Base-by-base conservation (phyloP, 192 early-diverging fungal genomes). In the Thoreauomyces humboldtii region DNA sequence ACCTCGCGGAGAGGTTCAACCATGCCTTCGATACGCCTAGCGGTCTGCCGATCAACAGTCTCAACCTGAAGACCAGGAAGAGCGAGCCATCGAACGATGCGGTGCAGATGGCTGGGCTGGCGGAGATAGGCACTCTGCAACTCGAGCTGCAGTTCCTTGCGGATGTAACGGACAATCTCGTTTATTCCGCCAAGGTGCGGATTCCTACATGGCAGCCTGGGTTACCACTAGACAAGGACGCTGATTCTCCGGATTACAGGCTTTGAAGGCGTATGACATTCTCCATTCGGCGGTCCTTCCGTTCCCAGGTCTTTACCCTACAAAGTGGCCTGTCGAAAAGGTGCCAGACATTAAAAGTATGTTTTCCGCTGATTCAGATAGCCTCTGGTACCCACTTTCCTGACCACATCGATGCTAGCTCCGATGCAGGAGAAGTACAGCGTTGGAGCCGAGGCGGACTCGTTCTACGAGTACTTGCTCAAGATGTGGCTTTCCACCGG, bases 21-120 rank as follows among this genome's bases (percentile, higher is more conserved):
- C 88, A 88, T 6, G 95, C 93, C 0, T 98, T 98, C 72, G 81
- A 87, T 12, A 87, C 91, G n/a, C 84, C 83, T 4, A 88, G 80
- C 4, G 91, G 89, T 5, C 77, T 92, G 17, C 94, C 96, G 6
- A 87, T 79, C 68, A 62, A 70, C 38, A 56, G 71, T 71, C 76
- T 89, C 17, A 92, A 93, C 71, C 70, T 97, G 22, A 80, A 81
- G 1, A 55, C 7, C 14, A n/a, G n/a, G n/a, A 43, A 57, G 42
- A 0, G 3, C 4, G 50, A 19, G 19, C 17, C 14, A 11, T 15
- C 24, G 31, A 19, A 25, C 24, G 51, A 41, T 31, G 45, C 36
- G 25, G 24, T 21, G 1, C n/a, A n/a, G n/a, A n/a, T n/a, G n/a
- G 50, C 50, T 4, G 50, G 50, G 19, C 38, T 73, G 42, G 65